Evolutionary conservation across 2,329 filamentous ascomycete genomes (phyloP), one percentile per base, ranked within the genome.

Genomic region (Beauveria rudraprayagi): DNA sequence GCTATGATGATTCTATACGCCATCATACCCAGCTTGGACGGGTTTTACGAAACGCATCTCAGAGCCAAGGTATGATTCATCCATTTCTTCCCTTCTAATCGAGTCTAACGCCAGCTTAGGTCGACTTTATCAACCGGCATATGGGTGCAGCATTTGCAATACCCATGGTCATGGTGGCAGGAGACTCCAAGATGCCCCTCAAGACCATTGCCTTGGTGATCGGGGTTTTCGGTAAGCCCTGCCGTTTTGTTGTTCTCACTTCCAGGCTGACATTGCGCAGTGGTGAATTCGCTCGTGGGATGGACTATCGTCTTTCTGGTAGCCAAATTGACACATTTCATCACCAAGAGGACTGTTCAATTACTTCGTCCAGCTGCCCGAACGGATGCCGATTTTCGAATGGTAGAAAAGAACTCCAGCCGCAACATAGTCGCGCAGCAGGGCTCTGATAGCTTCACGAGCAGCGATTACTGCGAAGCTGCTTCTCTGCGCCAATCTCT

Each of bases 91-190:
- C 5, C 14, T 37, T 16, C 34, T 37, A 16, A 37, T 14, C 34
- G 16, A 6, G 34, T 37, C 34, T 37, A 5, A 37, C 3, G 11
- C 19, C 16, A 22, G n/a, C 5, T 2, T 55, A 82, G 79, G 72
- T 80, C 24, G 75, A 82, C 53, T 73, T 82, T 10, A 73, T 82
- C 58, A 83, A 83, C 64, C 69, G 73, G 3, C 77, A 83, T 66
- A 75, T 83, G 64, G 79, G 80, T 0, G 67, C 81, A 6, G 80
- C 78, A 3, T 83, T 83, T 64, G 76, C 77, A 0, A 73, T 82
- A 2, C 80, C 80, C 0, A 73, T 83, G 2, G 69, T 81, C 1
- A 77, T 77, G 71, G 73, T 82, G 16, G 74, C 75, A 44, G 66
- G 70, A n/a, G 66, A 68, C 2, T 63, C 11, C 63, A 76, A 8